phyloP scores from a whole-genome alignment of 2,329 filamentous ascomycete species.

The Microsporum audouinii region DNA sequence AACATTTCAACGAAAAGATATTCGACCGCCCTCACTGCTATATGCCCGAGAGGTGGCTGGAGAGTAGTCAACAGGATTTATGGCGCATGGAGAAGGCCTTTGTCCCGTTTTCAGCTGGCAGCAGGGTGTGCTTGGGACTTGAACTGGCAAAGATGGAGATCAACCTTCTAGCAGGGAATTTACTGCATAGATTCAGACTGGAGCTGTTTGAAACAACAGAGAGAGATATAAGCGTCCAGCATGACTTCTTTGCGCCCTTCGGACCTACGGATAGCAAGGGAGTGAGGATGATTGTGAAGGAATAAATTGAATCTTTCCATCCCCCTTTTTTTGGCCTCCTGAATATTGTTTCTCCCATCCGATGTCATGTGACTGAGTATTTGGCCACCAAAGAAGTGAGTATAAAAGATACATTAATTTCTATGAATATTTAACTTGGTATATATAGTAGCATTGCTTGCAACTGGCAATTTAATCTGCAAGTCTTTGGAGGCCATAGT shows the following conservation, averaged over 20 bases:
- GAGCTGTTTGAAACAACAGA: slow-evolving; percentile 19
- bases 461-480: no score
- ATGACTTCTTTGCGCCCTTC: slow-evolving; percentile 18
- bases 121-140: neutral
- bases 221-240: slow-evolving; percentile 16
- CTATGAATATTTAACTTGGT: no score
- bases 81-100: neutral
- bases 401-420: no score
- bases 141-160: neutral
- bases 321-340: neutral
- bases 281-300: slow-evolving; percentile 15
- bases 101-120: neutral
- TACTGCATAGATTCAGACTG: slow-evolving; percentile 17
- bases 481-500: no score
- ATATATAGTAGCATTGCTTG: no score
- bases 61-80: neutral
- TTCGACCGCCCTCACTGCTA: neutral
- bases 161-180: neutral
- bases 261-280: slow-evolving; percentile 18
- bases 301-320: neutral
- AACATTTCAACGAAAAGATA: neutral
- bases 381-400: no score
- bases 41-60: neutral
- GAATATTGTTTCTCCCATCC: neutral
- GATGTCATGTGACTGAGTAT: neutral